Evolutionary conservation across 139 green algal genomes (phyloP).

Genomic region (Klebsormidium nitens): DNA sequence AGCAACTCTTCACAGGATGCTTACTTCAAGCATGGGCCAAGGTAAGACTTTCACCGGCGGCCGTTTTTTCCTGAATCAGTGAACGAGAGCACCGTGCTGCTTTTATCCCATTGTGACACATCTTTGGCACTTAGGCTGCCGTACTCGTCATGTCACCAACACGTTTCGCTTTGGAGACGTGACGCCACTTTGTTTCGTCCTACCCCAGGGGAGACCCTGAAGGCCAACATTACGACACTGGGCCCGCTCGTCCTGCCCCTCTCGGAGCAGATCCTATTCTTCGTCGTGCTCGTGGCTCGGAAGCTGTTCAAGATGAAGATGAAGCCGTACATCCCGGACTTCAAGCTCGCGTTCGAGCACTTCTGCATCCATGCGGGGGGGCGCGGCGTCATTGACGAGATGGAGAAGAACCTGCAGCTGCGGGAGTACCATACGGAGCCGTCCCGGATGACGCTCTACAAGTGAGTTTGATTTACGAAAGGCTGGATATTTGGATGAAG

Average conservation of each 20-base stretch:
- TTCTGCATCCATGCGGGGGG: conserved; percentile 98
- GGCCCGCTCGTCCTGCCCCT: conserved; percentile 89
- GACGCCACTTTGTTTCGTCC: too few species aligned
- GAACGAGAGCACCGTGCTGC: too few species aligned
- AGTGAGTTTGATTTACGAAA: too few species aligned
- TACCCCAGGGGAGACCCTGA: conserved; percentile 62
- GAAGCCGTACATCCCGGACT: conserved; percentile 92
- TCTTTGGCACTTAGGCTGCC: too few species aligned
- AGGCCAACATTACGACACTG: conserved; percentile 96
- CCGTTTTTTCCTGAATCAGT: too few species aligned
- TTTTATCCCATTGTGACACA: too few species aligned
- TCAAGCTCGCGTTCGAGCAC: conserved; percentile 95
- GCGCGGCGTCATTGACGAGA: conserved; percentile 87
- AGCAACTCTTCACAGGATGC: too few species aligned
- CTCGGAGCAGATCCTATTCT: conserved; percentile 90
- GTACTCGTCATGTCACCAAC: too few species aligned
- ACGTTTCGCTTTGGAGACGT: too few species aligned
- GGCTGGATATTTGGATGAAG: too few species aligned
- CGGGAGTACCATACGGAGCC: conserved; percentile 58
- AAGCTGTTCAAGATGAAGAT: conserved; percentile 57
- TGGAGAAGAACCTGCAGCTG: conserved; percentile 90
- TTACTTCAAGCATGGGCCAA: too few species aligned
- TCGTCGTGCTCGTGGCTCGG: conserved; percentile 72
- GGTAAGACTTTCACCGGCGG: too few species aligned
- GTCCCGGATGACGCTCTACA: conserved; percentile 44